Evolutionary conservation across 257 asterid species (phyloP).

Genomic region (Rubia yunnanensis): DNA sequence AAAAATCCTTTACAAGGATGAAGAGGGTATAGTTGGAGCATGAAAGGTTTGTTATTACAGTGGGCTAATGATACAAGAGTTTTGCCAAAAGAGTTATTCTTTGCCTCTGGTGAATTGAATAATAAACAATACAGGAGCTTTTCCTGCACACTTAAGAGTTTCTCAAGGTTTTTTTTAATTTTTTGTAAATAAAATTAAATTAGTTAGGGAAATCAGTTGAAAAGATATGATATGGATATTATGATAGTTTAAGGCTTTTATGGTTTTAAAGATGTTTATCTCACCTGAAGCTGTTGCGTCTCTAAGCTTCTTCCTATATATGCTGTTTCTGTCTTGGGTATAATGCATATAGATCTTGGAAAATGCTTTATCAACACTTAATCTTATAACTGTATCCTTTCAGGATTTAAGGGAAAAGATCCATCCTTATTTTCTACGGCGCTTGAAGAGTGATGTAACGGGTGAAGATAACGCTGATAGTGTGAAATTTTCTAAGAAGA

Average conservation of each 20-base stretch:
- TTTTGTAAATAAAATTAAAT: background rate
- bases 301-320: background rate
- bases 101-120: background rate
- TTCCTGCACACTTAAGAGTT: too few relatives aligned
- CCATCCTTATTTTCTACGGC: constrained; percentile 85
- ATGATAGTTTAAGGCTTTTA: background rate
- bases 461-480: constrained; percentile 21
- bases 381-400: constrained; percentile 12
- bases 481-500: constrained; percentile 73
- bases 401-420: constrained; percentile 81
- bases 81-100: background rate
- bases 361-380: background rate
- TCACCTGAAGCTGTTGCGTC: background rate
- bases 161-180: background rate
- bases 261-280: background rate
- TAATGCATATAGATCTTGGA: background rate
- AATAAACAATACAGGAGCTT: background rate
- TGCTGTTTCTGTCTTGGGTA: background rate
- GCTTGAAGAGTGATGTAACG: constrained; percentile 87
- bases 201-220: background rate
- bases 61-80: background rate
- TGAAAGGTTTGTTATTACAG: background rate
- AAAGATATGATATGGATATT: background rate
- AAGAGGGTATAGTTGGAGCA: background rate
- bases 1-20: background rate